Percentiles rank a stretch among this genome's conserved stretches.
Evolutionary conservation across 2,329 filamentous ascomycete genomes (phyloP).

Genomic region (Trichoderma simmonsii): DNA sequence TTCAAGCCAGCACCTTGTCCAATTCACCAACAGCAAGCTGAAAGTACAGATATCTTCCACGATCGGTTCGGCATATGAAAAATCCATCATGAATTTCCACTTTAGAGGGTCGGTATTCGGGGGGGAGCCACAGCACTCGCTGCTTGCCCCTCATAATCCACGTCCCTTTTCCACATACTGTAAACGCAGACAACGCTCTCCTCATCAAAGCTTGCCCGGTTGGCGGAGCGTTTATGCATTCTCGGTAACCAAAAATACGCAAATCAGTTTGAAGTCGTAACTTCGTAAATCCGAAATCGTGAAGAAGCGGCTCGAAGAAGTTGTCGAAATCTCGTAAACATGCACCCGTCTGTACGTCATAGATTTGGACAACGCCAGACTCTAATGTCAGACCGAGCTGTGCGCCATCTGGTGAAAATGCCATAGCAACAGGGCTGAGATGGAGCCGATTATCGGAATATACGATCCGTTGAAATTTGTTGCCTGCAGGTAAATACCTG

Average conservation of each 20-base stretch:
- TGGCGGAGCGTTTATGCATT: rapidly evolving
- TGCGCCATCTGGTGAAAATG: neutral
- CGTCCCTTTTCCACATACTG: rapidly evolving
- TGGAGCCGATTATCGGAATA: rapidly evolving
- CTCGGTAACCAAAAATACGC: neutral
- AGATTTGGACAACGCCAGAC: neutral
- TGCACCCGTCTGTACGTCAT: neutral
- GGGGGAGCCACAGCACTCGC: neutral
- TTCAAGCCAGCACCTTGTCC: neutral
- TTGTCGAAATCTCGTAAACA: neutral
- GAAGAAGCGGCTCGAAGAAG: neutral
- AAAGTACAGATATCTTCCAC: neutral
- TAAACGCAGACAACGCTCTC: neutral
- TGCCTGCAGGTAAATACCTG: neutral
- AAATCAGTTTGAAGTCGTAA: neutral
- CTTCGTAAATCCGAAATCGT: rapidly evolving
- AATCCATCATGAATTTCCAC: neutral
- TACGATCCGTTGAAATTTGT: no score
- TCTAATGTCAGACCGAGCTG: neutral
- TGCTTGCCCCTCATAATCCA: neutral
- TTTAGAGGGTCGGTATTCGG: neutral
- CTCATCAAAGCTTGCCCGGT: no score
- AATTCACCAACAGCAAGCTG: neutral
- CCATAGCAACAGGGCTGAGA: neutral
- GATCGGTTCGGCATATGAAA: neutral